A percentile compares a stretch with the other conserved stretches of the same genome.
phyloP scores from a whole-genome alignment of 2,329 filamentous ascomycete species.

The Ampelomyces quisqualis region DNA sequence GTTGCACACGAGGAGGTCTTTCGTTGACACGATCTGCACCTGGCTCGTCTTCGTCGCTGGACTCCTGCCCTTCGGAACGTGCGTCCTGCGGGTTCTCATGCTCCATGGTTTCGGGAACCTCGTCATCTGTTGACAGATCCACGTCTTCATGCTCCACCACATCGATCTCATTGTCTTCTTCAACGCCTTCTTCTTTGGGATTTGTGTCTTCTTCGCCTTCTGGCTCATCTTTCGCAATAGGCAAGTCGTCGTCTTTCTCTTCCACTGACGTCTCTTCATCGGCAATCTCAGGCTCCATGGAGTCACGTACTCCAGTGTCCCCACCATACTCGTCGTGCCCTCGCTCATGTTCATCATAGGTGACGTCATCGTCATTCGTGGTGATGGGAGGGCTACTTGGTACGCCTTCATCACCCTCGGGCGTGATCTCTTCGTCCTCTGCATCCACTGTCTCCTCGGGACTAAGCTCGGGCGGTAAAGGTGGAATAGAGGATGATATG shows the following conservation, averaged over 20 bases:
- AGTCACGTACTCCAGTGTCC: conserved; percentile 10
- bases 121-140: conserved; percentile 14
- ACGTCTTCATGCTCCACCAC: conserved; percentile 11
- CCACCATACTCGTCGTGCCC: conserved; percentile 23
- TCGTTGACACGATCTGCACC: not conserved
- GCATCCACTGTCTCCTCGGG: conserved; percentile 8
- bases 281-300: conserved; percentile 1
- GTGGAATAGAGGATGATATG: conserved; percentile 34
- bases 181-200: conserved; percentile 1
- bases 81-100: conserved; percentile 8
- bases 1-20: conserved; percentile 18
- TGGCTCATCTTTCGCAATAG: conserved; percentile 18
- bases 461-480: conserved; percentile 31
- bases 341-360: conserved; percentile 21
- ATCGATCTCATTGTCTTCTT: conserved; percentile 10
- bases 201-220: conserved; percentile 10
- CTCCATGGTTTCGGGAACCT: conserved; percentile 29
- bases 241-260: conserved; percentile 25
- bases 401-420: conserved; percentile 33
- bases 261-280: conserved; percentile 23
- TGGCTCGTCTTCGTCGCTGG: not conserved
- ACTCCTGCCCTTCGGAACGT: conserved; percentile 5
- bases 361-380: conserved; percentile 21
- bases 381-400: conserved; percentile 42
- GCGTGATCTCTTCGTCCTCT: conserved; percentile 9